Base-by-base conservation (phyloP, 1,284 basidiomycete genomes). In the Mycena citricolor region DNA sequence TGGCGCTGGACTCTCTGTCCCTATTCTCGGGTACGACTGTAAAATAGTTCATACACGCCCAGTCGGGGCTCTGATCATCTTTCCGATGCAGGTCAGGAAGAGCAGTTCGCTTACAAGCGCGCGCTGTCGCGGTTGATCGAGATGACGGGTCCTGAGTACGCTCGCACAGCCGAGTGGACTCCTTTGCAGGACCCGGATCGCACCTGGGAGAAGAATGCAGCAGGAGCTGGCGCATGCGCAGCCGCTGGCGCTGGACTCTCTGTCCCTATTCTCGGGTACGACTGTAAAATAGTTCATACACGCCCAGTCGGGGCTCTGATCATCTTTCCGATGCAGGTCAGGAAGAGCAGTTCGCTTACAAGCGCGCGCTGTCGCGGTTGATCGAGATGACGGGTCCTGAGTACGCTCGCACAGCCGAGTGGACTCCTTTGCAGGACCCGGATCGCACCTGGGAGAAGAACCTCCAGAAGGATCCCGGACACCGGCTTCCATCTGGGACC, bases 291-390 rank as follows among this genome's bases (percentile, higher is more conserved):
- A 14, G 20, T n/a, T 14, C 20, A 13, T 13, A 13, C 23, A 34
- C 11, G 21, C 38, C 16, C 21, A 13, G 16, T 20, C n/a, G 12
- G n/a, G 12, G 16, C 32, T 36, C 21, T 20, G n/a, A 13, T 23
- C 33, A 23, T n/a, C 12, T 25, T 11, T 20, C 10, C 28, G 11
- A 30, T 21, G 20, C 54, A 72, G 75, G 76, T 8, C 76, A 83
- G 57, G 83, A 83, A 58, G 81, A 86, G 61, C 73, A 78, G 32
- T 83, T 84, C 56, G 79, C 80, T 1, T 84, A 80, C 68, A 79
- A 81, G 59, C 76, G 83, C 24, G 83, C 83, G 0, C 71, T 86
- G 1, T 85, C 81, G 5, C 68, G 83, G 12, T 61, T 86, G 23
- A 65, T 76, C 38, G 83, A 88, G 61, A 85, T 86, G 80, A 78